Evolutionary conservation across 139 green algal species (phyloP).

Genomic region (Microglena sp.): DNA sequence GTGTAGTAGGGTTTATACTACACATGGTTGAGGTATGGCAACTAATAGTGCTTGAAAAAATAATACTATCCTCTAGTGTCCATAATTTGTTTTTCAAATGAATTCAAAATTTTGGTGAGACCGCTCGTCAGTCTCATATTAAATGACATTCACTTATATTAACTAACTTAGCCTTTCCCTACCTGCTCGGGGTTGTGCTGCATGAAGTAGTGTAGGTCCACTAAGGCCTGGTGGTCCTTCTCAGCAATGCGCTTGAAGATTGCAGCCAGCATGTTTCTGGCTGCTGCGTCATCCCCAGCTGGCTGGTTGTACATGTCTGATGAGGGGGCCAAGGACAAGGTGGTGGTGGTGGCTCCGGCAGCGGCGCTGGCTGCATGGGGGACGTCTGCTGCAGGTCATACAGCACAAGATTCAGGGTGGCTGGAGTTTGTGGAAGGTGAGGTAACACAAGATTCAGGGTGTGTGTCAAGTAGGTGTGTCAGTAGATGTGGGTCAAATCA

Average conservation of each 20-base stretch:
- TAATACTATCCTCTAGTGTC: too few species aligned
- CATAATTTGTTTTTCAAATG: too few species aligned
- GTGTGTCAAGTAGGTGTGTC: neutral
- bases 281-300: constrained; percentile 13
- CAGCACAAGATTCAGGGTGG: neutral
- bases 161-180: too few species aligned
- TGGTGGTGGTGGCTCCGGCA: neutral
- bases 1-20: too few species aligned
- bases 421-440: neutral
- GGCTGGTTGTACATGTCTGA: neutral
- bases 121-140: too few species aligned
- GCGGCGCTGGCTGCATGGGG: neutral
- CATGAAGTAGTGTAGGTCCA: constrained; percentile 53
- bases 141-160: too few species aligned
- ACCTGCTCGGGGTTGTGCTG: constrained; percentile 30
- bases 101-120: too few species aligned
- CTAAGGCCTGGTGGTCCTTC: constrained; percentile 43
- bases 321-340: neutral
- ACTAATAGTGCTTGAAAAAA: too few species aligned
- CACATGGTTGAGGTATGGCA: too few species aligned
- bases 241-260: constrained; percentile 75
- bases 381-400: neutral
- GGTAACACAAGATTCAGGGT: neutral
- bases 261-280: constrained; percentile 37
- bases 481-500: too few species aligned